These are phyloP conservation scores for Rhizophora mangle DNA, from an alignment of 345 rosid genomes.

Conservation along the genomic window DNA sequence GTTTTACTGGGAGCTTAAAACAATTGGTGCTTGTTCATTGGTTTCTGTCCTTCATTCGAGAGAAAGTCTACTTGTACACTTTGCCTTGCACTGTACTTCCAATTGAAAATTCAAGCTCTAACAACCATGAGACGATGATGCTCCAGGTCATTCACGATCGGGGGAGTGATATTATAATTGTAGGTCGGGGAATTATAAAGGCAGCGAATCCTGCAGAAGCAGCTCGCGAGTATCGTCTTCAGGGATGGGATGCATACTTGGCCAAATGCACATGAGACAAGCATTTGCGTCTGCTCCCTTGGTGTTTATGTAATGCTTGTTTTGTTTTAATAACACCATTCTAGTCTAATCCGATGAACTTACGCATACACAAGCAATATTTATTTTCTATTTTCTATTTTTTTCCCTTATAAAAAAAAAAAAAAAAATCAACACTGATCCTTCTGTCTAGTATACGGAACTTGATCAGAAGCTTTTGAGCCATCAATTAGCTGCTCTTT, in stretches of 20 bases:
- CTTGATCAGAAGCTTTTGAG: no score
- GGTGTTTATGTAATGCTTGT: no score
- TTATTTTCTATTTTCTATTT: no score
- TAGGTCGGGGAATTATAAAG: conserved; percentile 95
- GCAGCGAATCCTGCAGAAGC: conserved; percentile 70
- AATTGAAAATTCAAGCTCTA: background rate
- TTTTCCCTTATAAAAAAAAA: no score
- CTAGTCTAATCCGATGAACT: no score
- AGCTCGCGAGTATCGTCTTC: conserved; percentile 80
- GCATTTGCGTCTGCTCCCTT: background rate
- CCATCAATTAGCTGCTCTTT: no score
- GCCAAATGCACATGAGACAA: conserved; percentile 43
- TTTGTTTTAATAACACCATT: no score
- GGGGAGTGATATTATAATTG: conserved; percentile 91
- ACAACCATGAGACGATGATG: background rate
- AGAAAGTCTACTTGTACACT: background rate
- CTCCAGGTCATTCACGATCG: conserved; percentile 74
- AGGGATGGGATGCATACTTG: conserved; percentile 95
- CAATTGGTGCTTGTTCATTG: background rate
- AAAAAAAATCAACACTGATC: no score
- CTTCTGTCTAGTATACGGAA: no score
- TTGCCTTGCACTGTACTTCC: no score
- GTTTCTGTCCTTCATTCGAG: background rate
- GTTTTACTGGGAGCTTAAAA: conserved; percentile 10
- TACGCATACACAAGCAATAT: no score